Base-by-base conservation (phyloP, 495 filamentous ascomycete genomes). In the Penicillium argentinense region DNA sequence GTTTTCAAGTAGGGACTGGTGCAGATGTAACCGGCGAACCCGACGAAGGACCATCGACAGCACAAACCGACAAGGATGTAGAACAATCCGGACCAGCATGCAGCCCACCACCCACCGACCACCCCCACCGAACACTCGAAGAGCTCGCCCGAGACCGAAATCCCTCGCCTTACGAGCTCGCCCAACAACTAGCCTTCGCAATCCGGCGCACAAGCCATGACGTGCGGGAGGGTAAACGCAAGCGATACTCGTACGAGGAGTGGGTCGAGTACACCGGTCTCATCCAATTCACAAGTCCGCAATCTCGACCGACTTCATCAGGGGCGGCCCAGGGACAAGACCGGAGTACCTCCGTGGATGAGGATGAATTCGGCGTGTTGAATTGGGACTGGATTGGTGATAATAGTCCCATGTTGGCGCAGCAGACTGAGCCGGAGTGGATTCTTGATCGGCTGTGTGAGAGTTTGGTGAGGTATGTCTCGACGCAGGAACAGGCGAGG, bases 371-470 rank as follows among this genome's bases (percentile, higher is more conserved):
- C 28, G 80, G 79, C 0, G 46, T 83, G 1, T 58, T 84, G 12
- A 78, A 82, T 23, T 85, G 82, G 82, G 82, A 86, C 53, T 86
- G 82, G 82, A 84, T 86, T 33, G 82, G 82, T 3, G 74, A 81
- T 50, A 74, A 77, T 43, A 80, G 76, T 51, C 82, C 82, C 12
- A 72, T 86, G 74, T 41, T 86, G 53, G 71, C 76, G 3, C 69
- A 71, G 22, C 55, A 73, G 56, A 74, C 66, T 4, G 82, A 86
- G 54, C 67, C 77, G 2, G 78, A 84, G 56, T 86, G 81, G 74
- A 66, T 85, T 27, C 57, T 85, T 17, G 73, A 81, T 49, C 69
- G 81, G 25, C 64, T 86, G 16, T 78, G 74, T 51, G 80, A 84
- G 53, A 81, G 77, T 45, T 60, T 86, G 56, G 56, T 74, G 13